A percentile compares a stretch with the other conserved stretches of the same genome.
These are phyloP conservation scores for Miscanthus lutarioriparius DNA, from an alignment of 176 grass and related monocot species.

Conservation along the genomic window DNA sequence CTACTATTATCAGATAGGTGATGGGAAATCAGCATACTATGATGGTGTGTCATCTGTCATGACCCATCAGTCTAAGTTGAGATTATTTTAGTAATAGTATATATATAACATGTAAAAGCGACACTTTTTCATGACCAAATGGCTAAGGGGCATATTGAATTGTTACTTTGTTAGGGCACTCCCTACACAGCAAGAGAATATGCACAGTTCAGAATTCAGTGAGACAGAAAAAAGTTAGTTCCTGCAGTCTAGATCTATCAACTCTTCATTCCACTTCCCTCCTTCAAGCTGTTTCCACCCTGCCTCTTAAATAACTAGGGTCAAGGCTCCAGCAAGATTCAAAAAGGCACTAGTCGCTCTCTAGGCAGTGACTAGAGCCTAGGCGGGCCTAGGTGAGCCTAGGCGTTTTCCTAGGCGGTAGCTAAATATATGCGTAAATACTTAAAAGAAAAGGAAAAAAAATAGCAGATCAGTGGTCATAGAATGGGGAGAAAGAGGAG, in stretches of 20 bases:
- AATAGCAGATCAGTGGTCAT: no score
- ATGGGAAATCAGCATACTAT: neutral
- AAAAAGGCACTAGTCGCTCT: no score
- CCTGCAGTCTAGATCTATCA: neutral
- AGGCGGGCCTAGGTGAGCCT: no score
- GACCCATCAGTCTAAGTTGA: constrained; percentile 3
- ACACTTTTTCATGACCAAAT: neutral
- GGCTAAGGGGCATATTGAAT: neutral
- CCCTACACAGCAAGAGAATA: neutral
- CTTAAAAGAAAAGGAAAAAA: no score
- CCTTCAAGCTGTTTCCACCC: neutral
- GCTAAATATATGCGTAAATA: no score
- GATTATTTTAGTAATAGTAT: neutral
- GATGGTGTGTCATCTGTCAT: neutral
- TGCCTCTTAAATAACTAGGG: neutral
- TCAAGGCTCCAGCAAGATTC: neutral
- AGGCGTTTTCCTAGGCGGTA: no score
- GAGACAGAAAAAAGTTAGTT: neutral
- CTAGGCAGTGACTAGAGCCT: no score
- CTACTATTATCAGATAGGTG: neutral
- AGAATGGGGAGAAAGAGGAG: no score
- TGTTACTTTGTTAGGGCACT: neutral
- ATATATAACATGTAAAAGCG: neutral
- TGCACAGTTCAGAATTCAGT: neutral
- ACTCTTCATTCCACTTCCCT: neutral